Base-by-base conservation (phyloP, 1,284 basidiomycete genomes). In the Lentinula novae-zelandiae region DNA sequence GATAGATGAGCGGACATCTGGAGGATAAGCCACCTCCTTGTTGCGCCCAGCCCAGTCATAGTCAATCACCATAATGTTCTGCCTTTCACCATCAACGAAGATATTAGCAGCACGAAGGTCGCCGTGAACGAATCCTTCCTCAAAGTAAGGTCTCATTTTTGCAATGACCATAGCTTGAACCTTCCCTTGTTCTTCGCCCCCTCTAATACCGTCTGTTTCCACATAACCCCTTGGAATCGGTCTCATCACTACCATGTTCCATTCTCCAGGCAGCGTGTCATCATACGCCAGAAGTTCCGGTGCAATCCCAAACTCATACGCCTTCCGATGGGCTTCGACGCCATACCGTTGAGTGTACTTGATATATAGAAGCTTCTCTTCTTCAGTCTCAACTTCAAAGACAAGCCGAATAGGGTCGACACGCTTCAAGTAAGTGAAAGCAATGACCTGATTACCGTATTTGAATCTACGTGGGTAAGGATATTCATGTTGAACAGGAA, bases 171-270 rank as follows among this genome's bases (percentile, higher is more conserved):
- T 5, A 17, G 13, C 13, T 17, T 48, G 13, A 17, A 48, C 20
- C 9, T 22, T 17, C 20, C 20, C 46, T 48, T 17, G 46, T n/a
- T 9, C 15, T 9, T 9, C 9, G 3, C 8, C 22, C 9, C 8
- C 46, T 15, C 39, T 1, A 12, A 17, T n/a, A 6, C 36, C 5
- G 34, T 57, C 40, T 4, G 9, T 17, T 6, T n/a, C 40, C 33
- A 58, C 46, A 53, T 62, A 65, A n/a, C 56, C 60, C 13, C 17
- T 51, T 1, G 64, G 60, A 20, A 38, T 38, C 57, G 59, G 60
- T 13, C 60, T 62, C 64, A 65, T 65, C 34, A 64, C 60, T 48
- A 63, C 34, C 64, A 63, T 62, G 12, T 46, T 40, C 64, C 64
- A 64, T 40, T 52, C 64, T 48, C 58, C 49, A 15, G 61, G 53